Evolutionary conservation across 2,329 filamentous ascomycete genomes (phyloP).

Genomic region (Atkinsonella hypoxylon): DNA sequence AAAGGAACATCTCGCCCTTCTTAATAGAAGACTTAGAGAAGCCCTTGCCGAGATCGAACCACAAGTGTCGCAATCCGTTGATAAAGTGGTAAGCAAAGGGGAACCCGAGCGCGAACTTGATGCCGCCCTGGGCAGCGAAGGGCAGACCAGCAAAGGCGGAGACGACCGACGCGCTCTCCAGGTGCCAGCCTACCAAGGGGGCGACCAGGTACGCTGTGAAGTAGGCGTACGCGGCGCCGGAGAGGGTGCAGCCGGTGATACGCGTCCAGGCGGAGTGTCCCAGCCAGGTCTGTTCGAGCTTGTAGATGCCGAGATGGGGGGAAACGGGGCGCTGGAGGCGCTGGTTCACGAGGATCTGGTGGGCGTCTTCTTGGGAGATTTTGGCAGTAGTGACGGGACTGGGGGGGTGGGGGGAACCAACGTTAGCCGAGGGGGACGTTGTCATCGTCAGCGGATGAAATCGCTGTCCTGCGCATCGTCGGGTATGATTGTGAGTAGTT

Average conservation of each 20-base stretch:
- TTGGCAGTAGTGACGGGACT: slow-evolving; percentile 45
- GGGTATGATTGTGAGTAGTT: too few relatives aligned
- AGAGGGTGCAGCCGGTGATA: slow-evolving; percentile 66
- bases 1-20: slow-evolving; percentile 34
- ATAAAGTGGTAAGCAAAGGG: slow-evolving; percentile 47
- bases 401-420: slow-evolving; percentile 7
- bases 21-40: slow-evolving; percentile 36
- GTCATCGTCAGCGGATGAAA: too few relatives aligned
- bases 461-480: too few relatives aligned
- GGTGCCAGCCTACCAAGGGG: slow-evolving; percentile 55
- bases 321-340: slow-evolving; percentile 70
- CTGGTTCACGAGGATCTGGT: slow-evolving; percentile 65
- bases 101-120: slow-evolving; percentile 46
- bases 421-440: too few relatives aligned
- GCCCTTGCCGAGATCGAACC: slow-evolving; percentile 39
- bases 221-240: slow-evolving; percentile 68
- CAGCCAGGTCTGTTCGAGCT: slow-evolving; percentile 76
- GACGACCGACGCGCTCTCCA: slow-evolving; percentile 47
- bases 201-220: slow-evolving; percentile 69
- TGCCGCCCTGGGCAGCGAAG: slow-evolving; percentile 41
- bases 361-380: slow-evolving; percentile 39
- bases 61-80: slow-evolving; percentile 43
- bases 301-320: slow-evolving; percentile 80
- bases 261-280: slow-evolving; percentile 62
- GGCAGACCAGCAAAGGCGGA: slow-evolving; percentile 49